Conservation (phyloP, 768 basidiomycete genomes). For the Pisolithus sp. region DNA sequence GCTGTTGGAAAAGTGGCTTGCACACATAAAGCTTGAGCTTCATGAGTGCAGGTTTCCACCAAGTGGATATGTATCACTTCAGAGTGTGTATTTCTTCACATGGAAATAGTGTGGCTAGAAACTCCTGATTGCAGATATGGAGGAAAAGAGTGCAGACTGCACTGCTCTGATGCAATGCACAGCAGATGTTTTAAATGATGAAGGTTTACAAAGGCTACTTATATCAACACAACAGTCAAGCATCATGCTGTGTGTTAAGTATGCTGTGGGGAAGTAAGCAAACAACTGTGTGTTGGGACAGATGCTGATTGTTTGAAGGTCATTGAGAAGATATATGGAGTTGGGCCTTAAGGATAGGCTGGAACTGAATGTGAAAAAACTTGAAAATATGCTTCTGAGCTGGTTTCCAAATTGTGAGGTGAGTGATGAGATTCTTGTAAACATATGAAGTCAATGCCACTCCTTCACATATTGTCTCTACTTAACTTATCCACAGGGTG, state of each 20-base stretch:
- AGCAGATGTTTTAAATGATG: not conserved
- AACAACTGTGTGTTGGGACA: not conserved
- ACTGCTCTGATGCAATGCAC: not conserved
- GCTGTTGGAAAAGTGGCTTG: not conserved
- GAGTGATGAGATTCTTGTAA: no score
- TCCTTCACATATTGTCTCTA: no score
- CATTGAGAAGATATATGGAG: not conserved
- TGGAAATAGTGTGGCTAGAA: not conserved
- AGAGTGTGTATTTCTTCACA: not conserved
- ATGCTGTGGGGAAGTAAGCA: not conserved
- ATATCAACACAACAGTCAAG: no score
- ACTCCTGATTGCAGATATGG: not conserved
- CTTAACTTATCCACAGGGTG: no score
- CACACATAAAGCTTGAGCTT: not conserved
- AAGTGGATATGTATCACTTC: not conserved
- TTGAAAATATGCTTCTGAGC: no score
- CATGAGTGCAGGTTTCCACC: not conserved
- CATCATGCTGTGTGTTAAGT: not conserved
- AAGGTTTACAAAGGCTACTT: not conserved
- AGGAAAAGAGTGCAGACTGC: not conserved
- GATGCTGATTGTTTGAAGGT: not conserved
- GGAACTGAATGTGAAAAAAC: no score
- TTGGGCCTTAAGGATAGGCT: not conserved
- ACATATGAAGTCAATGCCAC: no score
- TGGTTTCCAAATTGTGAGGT: no score